Base-by-base conservation (phyloP, 768 basidiomycete genomes). In the Stropharia rugosoannulata region DNA sequence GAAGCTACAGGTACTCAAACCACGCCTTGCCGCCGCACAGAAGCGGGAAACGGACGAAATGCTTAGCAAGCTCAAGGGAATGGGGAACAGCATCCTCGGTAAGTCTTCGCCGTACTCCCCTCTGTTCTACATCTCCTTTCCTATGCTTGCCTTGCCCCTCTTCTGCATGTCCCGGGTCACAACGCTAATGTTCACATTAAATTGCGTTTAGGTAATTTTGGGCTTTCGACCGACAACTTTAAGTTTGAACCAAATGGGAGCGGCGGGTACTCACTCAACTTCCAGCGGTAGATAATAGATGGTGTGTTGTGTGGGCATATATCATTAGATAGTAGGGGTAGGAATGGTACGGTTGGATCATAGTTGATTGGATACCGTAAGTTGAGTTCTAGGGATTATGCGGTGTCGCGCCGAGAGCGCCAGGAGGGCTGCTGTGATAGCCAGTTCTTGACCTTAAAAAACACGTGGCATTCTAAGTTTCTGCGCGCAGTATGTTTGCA, bases 211-310 rank as follows among this genome's bases (percentile, higher is more conserved):
- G 93, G 93, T 3, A 91, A 90, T 57, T 98, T 98, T 66, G 96
- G 97, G 15, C 70, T 98, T 59, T 94, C 89, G 12, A 98, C 95
- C 0, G 87, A 98, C 67, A 98, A 96, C 73, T 98, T 98, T 81
- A 90, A 98, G 73, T 93, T 99, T 64, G 86, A 87, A 57, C 93
- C 93, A 15, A 95, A 96, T 60, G 92, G 88, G 5, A 87, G 94
- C 59, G 96, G 96, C n/a, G 94, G 96, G 0, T 98, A 98, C 74
- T 90, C 89, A 0, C 84, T 98, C 82, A 90, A 91, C 64, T 97
- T 98, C 67, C 75, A 74, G 43, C 80, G 68, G 63, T 87, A 69
- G 78, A 44, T 48, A 36, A 32, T 41, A 15, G 37, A 29, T 42
- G 45, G 15, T 13, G 51, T 25, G 36, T 52, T 41, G 36, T 38